Evolutionary conservation across 2,329 filamentous ascomycete genomes (phyloP).

Genomic region (Chaetomium olivaceum): DNA sequence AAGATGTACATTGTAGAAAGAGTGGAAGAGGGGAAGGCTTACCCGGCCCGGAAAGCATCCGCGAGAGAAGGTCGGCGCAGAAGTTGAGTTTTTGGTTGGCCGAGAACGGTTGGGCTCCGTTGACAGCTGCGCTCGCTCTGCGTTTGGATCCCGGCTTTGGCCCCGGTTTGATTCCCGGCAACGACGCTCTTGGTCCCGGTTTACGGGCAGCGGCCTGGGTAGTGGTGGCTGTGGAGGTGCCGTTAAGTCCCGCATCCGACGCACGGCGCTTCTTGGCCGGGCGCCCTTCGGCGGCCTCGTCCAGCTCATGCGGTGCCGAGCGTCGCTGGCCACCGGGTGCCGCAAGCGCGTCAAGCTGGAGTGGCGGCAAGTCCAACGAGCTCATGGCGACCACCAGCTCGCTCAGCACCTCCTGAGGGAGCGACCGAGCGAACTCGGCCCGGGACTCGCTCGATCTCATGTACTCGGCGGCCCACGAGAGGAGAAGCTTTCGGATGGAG

Average conservation of each 20-base stretch:
- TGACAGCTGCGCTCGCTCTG: slow-evolving; percentile 34
- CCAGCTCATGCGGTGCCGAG: slow-evolving; percentile 43
- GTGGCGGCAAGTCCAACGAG: slow-evolving; percentile 48
- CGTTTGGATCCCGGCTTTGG: slow-evolving; percentile 38
- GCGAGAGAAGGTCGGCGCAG: slow-evolving; percentile 57
- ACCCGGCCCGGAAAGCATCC: slow-evolving; percentile 65
- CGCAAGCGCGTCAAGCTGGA: slow-evolving; percentile 34
- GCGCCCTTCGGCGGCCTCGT: slow-evolving; percentile 30
- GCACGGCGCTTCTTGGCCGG: slow-evolving; percentile 48
- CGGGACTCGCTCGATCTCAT: slow-evolving; percentile 58
- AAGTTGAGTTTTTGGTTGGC: slow-evolving; percentile 55
- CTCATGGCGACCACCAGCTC: slow-evolving; percentile 65
- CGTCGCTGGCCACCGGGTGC: slow-evolving; percentile 28
- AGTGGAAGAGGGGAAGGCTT: slow-evolving; percentile 26
- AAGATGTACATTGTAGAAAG: background rate
- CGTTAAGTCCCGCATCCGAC: slow-evolving; percentile 38
- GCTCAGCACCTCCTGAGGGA: slow-evolving; percentile 63
- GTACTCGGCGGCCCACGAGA: slow-evolving; percentile 65
- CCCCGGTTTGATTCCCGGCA: slow-evolving; percentile 33
- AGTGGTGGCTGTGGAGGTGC: slow-evolving; percentile 15
- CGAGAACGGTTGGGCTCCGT: slow-evolving; percentile 38
- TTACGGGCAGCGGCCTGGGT: slow-evolving; percentile 34
- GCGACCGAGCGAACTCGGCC: slow-evolving; percentile 59
- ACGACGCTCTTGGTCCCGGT: slow-evolving; percentile 34
- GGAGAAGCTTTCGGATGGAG: slow-evolving; percentile 57